Percentiles rank a stretch among this genome's conserved stretches.
These are phyloP conservation scores for Cryptosporidium ryanae DNA, from an alignment of 169 alveolate genomes.

Conservation along the genomic window DNA sequence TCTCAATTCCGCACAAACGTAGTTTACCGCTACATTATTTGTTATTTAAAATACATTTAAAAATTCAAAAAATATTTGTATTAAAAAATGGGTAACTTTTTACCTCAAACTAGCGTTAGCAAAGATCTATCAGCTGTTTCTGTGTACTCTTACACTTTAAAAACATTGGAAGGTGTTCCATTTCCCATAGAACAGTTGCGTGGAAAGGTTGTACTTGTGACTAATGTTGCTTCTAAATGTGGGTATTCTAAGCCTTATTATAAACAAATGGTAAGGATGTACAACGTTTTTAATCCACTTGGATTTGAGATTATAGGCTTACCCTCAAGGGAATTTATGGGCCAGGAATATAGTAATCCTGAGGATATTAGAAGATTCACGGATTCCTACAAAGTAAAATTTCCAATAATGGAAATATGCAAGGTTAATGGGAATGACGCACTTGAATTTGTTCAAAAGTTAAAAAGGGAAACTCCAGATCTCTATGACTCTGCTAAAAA, in stretches of 20 bases:
- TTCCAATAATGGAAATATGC: constrained; percentile 64
- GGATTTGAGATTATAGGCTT: constrained; percentile 61
- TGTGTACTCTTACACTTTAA: constrained; percentile 33
- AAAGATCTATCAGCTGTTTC: constrained; percentile 8
- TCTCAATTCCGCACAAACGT: no score
- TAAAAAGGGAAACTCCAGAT: constrained; percentile 63
- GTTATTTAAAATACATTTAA: no score
- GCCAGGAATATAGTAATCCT: constrained; percentile 53
- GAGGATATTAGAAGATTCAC: constrained; percentile 43
- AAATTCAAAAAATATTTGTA: no score
- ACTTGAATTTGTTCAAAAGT: constrained; percentile 44
- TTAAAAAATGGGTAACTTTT: constrained; percentile 56
- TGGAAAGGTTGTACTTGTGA: constrained; percentile 59
- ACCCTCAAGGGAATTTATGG: constrained; percentile 66
- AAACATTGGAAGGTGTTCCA: constrained; percentile 40
- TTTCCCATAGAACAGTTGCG: constrained; percentile 34
- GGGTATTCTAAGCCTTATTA: constrained; percentile 56
- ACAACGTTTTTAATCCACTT: constrained; percentile 59
- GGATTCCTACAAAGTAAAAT: constrained; percentile 22
- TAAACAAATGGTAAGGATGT: constrained; percentile 54
- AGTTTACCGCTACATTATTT: no score
- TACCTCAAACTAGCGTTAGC: constrained; percentile 10
- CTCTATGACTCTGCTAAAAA: constrained; percentile 15
- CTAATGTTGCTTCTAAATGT: constrained; percentile 72
- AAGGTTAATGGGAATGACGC: constrained; percentile 63